Percentiles rank a stretch among this genome's conserved stretches.
phyloP scores from a whole-genome alignment of 352 stramenopile genomes.

The Phytophthora cajani region DNA sequence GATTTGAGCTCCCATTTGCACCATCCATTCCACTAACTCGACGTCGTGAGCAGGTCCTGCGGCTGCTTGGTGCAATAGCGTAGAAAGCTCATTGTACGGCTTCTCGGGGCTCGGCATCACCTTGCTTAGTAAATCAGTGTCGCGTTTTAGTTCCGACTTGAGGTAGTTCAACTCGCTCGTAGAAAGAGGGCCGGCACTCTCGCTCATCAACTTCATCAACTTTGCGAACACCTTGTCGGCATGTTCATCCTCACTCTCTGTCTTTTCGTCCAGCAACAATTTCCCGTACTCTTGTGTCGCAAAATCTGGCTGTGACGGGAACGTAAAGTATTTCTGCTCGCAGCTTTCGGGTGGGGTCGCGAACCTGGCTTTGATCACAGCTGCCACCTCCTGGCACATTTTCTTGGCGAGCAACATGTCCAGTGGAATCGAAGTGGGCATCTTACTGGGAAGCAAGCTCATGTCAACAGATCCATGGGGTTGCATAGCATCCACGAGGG shows the following conservation, averaged over 20 bases:
- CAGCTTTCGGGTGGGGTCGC: conserved; percentile 8
- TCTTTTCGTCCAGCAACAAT: background rate
- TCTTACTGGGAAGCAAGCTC: conserved; percentile 1
- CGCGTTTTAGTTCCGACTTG: background rate
- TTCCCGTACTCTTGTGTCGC: conserved; percentile 15
- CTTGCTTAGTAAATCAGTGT: background rate
- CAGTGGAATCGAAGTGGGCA: background rate
- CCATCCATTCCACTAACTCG: background rate
- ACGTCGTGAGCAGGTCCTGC: background rate
- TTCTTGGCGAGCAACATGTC: background rate
- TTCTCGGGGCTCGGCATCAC: background rate
- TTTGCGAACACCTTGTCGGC: background rate
- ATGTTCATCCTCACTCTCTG: background rate
- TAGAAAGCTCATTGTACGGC: background rate
- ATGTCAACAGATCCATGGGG: conserved; percentile 25
- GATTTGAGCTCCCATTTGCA: background rate
- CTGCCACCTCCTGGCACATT: background rate
- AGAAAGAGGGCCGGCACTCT: background rate
- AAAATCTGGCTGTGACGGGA: conserved; percentile 22
- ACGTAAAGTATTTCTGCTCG: conserved; percentile 17
- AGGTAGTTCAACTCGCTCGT: background rate
- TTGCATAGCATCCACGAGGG: conserved; percentile 37
- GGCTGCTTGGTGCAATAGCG: background rate
- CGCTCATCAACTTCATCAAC: background rate
- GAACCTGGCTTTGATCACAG: conserved; percentile 28